Base-by-base conservation (phyloP, 1,284 basidiomycete genomes). In the Heterobasidion occidentale region DNA sequence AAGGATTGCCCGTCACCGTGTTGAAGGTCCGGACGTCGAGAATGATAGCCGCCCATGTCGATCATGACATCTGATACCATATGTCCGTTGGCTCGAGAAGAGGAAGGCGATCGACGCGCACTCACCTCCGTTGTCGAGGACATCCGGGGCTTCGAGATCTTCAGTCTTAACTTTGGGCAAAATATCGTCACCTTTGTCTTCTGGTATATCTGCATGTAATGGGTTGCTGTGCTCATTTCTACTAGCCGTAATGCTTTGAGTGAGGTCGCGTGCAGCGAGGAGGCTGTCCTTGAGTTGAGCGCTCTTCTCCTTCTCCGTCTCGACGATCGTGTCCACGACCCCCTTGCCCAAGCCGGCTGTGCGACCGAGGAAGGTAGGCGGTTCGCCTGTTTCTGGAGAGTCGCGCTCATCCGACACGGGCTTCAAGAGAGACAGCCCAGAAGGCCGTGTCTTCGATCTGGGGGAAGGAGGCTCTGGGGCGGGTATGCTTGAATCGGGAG, bases 31-130 rank as follows among this genome's bases (percentile, higher is more conserved):
- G n/a, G 36, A 11, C 69, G 68, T 55, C 68, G 68, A 1, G 79
- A 71, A 64, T 88, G 85, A 63, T 89, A 89, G 3, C 86, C 87
- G 59, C 81, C 78, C 56, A 76, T 74, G 62, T 90, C 88, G 36
- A 88, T 72, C 12, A 83, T 80, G 59, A 88, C 72, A 59, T 80
- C 85, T 88, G 53, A 17, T 11, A 14, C 35, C 46, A 48, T 33
- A 52, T 11, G 49, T 42, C 34, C 33, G 48, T 60, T 44, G 52
- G 50, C 53, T 57, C 12, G 11, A 54, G 34, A 20, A 52, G 19
- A 17, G 19, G 51, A 34, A 55, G 34, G 15, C 34, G 55, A 19
- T 52, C 55, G 49, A 44, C 52, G 50, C 72, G 62, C 72, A 70
- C 73, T 74, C 66, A 80, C 91, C 78, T 55, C 81, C 71, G 46